These are phyloP conservation scores for Fusarium circinatum DNA, from an alignment of 2,329 filamentous ascomycete species.

Conservation along the genomic window DNA sequence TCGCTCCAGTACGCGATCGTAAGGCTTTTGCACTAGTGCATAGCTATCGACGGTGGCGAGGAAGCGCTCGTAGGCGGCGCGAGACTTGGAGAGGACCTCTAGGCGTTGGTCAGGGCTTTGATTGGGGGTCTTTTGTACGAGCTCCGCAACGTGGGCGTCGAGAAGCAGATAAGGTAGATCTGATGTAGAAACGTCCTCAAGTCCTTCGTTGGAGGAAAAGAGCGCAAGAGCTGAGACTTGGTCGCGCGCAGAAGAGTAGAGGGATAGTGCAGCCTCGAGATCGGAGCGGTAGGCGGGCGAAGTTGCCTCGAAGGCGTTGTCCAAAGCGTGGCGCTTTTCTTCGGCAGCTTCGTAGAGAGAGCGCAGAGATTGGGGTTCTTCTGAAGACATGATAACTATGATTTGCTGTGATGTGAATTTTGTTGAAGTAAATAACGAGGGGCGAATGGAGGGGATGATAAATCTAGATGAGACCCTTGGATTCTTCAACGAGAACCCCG, in stretches of 20 bases:
- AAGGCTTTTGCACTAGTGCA: slow-evolving; percentile 70
- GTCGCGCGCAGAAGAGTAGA: slow-evolving; percentile 78
- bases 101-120: slow-evolving; percentile 67
- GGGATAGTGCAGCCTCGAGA: slow-evolving; percentile 72
- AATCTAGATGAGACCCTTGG: slow-evolving; percentile 23
- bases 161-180: slow-evolving; percentile 87
- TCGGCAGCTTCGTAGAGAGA: slow-evolving; percentile 63
- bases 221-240: slow-evolving; percentile 78
- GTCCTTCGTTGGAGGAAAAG: slow-evolving; percentile 89
- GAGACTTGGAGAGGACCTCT: slow-evolving; percentile 68
- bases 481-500: slow-evolving; percentile 30
- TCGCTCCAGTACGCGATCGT: slow-evolving; percentile 75
- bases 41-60: slow-evolving; percentile 83
- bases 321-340: slow-evolving; percentile 64
- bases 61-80: slow-evolving; percentile 80
- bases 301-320: slow-evolving; percentile 71
- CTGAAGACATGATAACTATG: slow-evolving; percentile 46
- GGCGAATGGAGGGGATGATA: slow-evolving; percentile 25
- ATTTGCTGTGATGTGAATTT: background rate
- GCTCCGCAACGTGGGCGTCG: slow-evolving; percentile 81
- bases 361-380: slow-evolving; percentile 61
- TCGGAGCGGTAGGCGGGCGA: slow-evolving; percentile 74
- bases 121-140: slow-evolving; percentile 74
- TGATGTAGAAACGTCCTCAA: slow-evolving; percentile 87
- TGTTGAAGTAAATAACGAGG: background rate